phyloP scores from a whole-genome alignment of 257 asterid genomes.

The Mitragyna speciosa region DNA sequence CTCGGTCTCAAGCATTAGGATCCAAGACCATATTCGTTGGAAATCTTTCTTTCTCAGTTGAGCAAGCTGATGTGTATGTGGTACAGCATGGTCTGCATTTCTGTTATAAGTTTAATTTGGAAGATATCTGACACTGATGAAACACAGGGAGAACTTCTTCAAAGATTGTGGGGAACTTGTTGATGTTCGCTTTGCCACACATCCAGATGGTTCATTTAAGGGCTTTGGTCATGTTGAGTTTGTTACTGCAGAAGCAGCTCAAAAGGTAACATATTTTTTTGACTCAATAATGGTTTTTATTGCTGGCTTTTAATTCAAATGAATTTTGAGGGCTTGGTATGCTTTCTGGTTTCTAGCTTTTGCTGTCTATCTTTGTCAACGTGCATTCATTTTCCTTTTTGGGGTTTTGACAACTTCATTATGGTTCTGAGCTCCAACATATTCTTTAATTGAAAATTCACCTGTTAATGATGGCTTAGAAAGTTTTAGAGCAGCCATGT shows the following conservation, averaged over 20 bases:
- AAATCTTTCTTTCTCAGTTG: conserved; percentile 58
- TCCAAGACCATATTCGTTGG: conserved; percentile 72
- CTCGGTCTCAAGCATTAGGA: conserved; percentile 30
- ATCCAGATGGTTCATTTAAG: conserved; percentile 52
- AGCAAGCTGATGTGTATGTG: conserved; percentile 63
- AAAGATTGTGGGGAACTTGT: conserved; percentile 66
- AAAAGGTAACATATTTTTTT: conserved; percentile 43
- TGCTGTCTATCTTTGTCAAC: background rate
- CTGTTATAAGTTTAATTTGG: background rate
- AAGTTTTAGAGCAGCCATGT: no score
- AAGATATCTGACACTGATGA: background rate
- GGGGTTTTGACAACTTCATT: background rate
- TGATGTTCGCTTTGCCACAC: conserved; percentile 60
- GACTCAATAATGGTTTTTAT: no score
- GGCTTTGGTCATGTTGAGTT: conserved; percentile 96
- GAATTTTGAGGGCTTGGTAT: background rate
- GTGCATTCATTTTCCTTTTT: no score
- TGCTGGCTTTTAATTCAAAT: background rate
- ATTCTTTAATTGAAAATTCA: no score
- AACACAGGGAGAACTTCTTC: conserved; percentile 70
- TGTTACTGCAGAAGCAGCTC: conserved; percentile 66
- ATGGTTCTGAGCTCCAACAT: no score
- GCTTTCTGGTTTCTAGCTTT: background rate
- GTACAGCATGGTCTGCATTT: conserved; percentile 1
- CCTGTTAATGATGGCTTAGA: background rate